Evolutionary conservation across 805 yeast species (phyloP), one percentile per base, ranked within the genome.

Genomic region (Wickerhamiella parazyma): DNA sequence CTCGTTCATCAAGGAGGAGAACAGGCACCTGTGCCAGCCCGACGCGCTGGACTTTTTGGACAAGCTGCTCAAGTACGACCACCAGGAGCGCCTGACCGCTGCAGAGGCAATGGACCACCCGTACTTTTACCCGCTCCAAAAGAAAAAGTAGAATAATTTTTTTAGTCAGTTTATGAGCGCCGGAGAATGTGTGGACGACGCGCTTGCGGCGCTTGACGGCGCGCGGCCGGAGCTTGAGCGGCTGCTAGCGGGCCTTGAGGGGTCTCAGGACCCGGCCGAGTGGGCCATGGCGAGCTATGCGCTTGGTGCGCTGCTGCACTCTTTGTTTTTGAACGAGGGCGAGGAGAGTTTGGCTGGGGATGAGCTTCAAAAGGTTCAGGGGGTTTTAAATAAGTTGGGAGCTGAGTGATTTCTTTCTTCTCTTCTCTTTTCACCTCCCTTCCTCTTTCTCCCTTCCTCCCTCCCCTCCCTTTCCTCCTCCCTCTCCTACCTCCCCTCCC

Each of bases 31-130:
- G 50, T 76, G 77, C 26, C 71, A 73, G 51, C 74, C 74, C 16
- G 91, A 82, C 46, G 79, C 82, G 37, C 64, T 89, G 41, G 89
- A 81, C 56, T 70, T 86, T 51, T 68, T 84, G 48, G 93, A 82
- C 55, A 70, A 75, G 44, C 62, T 86, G 48, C 66, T 86, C 55
- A 71, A 78, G 46, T 86, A 83, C 55, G 95, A 86, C 59, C 95
- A 86, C 58, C 87, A 80, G 59, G 82, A 78, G 55, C 73, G 95
- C 56, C 68, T 83, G 46, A 86, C 95, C 4, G 95, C 95, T 2
- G 68, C 72, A 59, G 95, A 86, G 60, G 93, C 95, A 14, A 75
- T 84, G 85, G 72, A 60, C 3, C 95, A 86, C 63, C 67, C 69
- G 9, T 80, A 78, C 57, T 79, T 80, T 62, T 71, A 71, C 20